These are phyloP conservation scores for Tuber borchii DNA, from an alignment of 495 filamentous ascomycete species.

Conservation along the genomic window DNA sequence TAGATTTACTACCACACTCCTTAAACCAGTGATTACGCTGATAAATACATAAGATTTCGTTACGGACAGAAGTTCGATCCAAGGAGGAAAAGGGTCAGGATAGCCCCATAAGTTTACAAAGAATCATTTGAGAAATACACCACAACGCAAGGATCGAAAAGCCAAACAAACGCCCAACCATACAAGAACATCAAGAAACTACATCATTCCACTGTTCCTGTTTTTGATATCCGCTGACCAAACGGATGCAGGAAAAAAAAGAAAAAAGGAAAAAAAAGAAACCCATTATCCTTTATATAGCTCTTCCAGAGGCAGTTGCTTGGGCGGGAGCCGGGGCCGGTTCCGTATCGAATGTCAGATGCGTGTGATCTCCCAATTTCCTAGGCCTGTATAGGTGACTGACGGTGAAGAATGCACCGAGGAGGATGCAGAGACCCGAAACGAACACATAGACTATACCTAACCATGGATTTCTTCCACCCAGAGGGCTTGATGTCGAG, in stretches of 20 bases:
- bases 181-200: not conserved
- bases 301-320: not conserved
- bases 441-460: constrained; percentile 95
- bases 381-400: constrained; percentile 88
- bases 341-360: constrained; percentile 91
- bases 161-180: constrained; percentile 2
- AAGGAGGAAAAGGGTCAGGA: not conserved
- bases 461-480: constrained; percentile 90
- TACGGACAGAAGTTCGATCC: not conserved
- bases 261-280: not conserved
- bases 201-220: not conserved
- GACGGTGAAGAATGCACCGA: constrained; percentile 79
- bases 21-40: not conserved
- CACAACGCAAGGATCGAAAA: not conserved
- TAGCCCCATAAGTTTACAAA: not conserved
- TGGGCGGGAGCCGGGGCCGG: constrained; percentile 46
- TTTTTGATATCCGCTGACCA: not conserved
- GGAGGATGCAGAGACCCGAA: constrained; percentile 80
- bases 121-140: not conserved
- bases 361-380: constrained; percentile 96
- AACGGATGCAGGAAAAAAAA: not conserved
- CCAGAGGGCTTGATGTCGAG: constrained; percentile 87
- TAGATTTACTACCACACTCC: not conserved
- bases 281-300: not conserved
- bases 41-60: not conserved